These are phyloP conservation scores for Leccinum insolens DNA, from an alignment of 1,284 basidiomycete species.

Conservation along the genomic window DNA sequence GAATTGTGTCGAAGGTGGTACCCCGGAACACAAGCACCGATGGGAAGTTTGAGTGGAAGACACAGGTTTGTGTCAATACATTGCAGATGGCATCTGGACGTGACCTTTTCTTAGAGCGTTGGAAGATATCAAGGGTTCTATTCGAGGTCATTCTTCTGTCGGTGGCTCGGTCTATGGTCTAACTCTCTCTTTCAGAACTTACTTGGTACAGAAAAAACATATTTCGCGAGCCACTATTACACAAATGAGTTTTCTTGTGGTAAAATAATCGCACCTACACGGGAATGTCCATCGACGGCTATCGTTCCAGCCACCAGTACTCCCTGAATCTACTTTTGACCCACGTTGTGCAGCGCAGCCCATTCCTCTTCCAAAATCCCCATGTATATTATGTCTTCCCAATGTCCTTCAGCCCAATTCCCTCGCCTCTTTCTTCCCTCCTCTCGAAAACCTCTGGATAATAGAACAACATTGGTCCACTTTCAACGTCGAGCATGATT, in stretches of 20 bases:
- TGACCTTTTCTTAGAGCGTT: constrained; percentile 56
- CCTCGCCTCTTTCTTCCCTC: constrained; percentile 21
- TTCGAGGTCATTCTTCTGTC: constrained; percentile 52
- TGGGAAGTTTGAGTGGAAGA: constrained; percentile 4
- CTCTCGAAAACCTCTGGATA: constrained; percentile 17
- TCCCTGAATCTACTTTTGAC: not conserved
- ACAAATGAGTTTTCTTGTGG: not conserved
- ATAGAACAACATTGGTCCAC: not conserved
- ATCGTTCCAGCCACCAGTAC: not conserved
- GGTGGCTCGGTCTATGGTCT: not conserved
- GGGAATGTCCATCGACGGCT: not conserved
- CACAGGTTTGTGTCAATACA: constrained; percentile 42
- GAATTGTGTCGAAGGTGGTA: constrained; percentile 80
- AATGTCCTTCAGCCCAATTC: constrained; percentile 17
- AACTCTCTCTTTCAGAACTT: constrained; percentile 22
- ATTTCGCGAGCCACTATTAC: constrained; percentile 17
- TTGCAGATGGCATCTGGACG: not conserved
- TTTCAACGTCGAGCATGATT: not conserved
- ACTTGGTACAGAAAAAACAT: constrained; percentile 32
- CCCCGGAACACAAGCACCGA: constrained; percentile 33
- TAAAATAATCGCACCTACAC: not conserved
- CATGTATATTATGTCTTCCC: constrained; percentile 26
- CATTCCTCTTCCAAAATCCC: constrained; percentile 21
- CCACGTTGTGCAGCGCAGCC: not conserved
- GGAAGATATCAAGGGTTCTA: constrained; percentile 77